Evolutionary conservation across 129 eudicot species (phyloP).

Genomic region (Chrysanthemum makinoi): DNA sequence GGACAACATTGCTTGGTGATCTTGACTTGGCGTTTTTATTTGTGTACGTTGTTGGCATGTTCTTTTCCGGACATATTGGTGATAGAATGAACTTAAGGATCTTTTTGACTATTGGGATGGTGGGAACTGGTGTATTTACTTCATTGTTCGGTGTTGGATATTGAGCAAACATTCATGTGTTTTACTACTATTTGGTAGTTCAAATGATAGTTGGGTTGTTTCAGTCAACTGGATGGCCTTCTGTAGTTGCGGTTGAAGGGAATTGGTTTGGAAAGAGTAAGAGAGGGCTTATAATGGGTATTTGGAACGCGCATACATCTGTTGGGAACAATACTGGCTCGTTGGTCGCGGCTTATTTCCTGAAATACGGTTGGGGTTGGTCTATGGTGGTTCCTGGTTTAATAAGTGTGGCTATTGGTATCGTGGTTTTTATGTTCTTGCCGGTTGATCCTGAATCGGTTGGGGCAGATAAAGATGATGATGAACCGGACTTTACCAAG

Average conservation of each 20-base stretch:
- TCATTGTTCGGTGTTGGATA: constrained; percentile 81
- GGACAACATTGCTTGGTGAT: constrained; percentile 85
- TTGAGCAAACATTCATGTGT: constrained; percentile 70
- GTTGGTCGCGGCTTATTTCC: constrained; percentile 61
- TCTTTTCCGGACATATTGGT: constrained; percentile 84
- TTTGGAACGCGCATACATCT: constrained; percentile 93
- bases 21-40: constrained; percentile 84
- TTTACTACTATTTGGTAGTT: constrained; percentile 67
- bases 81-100: constrained; percentile 79
- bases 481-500: constrained; percentile 36
- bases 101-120: constrained; percentile 83
- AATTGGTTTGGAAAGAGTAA: constrained; percentile 95
- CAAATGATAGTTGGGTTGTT: constrained; percentile 91
- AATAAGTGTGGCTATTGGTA: constrained; percentile 50
- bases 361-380: constrained; percentile 99
- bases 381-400: constrained; percentile 87
- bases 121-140: constrained; percentile 92
- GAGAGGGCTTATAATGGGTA: constrained; percentile 94
- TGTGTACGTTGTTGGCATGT: constrained; percentile 88
- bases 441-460: constrained; percentile 86
- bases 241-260: constrained; percentile 95
- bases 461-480: constrained; percentile 51
- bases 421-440: constrained; percentile 58
- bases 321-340: constrained; percentile 86
- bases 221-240: constrained; percentile 99